These are phyloP conservation scores for Gryganskiella cystojenkinii DNA, from an alignment of 192 early-diverging fungal species.

Conservation along the genomic window DNA sequence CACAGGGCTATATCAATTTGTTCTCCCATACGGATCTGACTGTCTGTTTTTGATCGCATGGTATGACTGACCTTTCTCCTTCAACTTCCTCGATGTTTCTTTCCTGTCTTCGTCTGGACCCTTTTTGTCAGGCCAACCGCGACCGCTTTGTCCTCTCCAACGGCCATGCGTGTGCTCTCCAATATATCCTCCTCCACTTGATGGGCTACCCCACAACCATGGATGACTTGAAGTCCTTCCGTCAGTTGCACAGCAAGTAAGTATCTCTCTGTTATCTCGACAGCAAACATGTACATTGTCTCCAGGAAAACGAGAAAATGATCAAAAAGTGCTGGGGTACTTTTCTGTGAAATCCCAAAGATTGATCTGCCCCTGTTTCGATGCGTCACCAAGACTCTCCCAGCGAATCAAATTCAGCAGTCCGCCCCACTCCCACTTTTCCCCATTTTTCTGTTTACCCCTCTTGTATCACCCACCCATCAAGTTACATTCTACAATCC, in stretches of 20 bases:
- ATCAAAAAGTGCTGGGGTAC: neutral
- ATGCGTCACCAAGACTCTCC: slow-evolving; percentile 20
- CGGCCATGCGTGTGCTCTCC: slow-evolving; percentile 95
- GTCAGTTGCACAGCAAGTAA: slow-evolving; percentile 84
- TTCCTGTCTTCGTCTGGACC: neutral
- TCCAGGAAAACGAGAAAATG: too few species aligned
- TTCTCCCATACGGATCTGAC: too few species aligned
- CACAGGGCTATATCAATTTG: neutral
- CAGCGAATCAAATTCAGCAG: slow-evolving; percentile 22
- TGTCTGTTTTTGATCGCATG: too few species aligned
- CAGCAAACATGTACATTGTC: too few species aligned
- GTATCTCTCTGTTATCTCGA: slow-evolving; percentile 19
- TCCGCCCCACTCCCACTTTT: neutral
- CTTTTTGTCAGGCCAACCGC: slow-evolving; percentile 75
- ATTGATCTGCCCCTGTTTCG: neutral
- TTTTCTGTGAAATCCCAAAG: neutral
- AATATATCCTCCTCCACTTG: slow-evolving; percentile 93
- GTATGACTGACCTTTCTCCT: too few species aligned
- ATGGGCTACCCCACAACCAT: slow-evolving; percentile 90
- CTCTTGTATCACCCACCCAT: neutral
- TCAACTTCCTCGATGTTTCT: neutral
- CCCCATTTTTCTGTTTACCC: slow-evolving; percentile 9
- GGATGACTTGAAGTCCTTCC: slow-evolving; percentile 93
- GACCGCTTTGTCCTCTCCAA: slow-evolving; percentile 99
- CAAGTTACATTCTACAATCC: slow-evolving; percentile 2